These are phyloP conservation scores for Zygoascus bituminiphila DNA, from an alignment of 805 yeast genomes.

Conservation along the genomic window DNA sequence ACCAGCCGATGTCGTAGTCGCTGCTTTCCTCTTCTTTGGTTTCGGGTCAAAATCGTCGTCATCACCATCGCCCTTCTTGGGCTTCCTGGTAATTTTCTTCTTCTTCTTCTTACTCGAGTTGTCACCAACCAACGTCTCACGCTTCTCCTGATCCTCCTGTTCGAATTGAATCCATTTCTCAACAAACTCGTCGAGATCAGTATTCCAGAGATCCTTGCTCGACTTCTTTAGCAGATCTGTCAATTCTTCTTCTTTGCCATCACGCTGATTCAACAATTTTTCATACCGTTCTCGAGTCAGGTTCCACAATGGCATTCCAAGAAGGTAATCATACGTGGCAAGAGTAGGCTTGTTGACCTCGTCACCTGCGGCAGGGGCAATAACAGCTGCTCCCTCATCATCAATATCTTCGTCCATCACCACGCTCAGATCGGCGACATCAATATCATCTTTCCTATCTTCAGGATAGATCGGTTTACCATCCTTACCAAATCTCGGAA, in stretches of 20 bases:
- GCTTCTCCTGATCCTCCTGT: conserved; percentile 52
- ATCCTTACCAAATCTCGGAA: conserved; percentile 62
- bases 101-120: conserved; percentile 32
- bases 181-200: conserved; percentile 69
- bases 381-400: conserved; percentile 16
- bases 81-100: conserved; percentile 16
- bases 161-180: conserved; percentile 60
- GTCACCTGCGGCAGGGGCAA: conserved; percentile 9
- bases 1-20: conserved; percentile 3
- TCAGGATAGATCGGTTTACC: conserved; percentile 54
- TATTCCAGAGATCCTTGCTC: conserved; percentile 84
- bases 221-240: conserved; percentile 53
- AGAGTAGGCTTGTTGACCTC: conserved; percentile 39
- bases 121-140: conserved; percentile 40
- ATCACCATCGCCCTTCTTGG: conserved; percentile 30
- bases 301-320: conserved; percentile 92
- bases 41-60: conserved; percentile 4
- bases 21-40: conserved; percentile 2
- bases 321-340: conserved; percentile 73
- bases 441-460: conserved; percentile 24
- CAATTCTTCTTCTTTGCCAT: conserved; percentile 63
- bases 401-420: conserved; percentile 34
- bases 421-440: conserved; percentile 13
- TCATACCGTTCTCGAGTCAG: conserved; percentile 86
- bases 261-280: conserved; percentile 62